phyloP scores from a whole-genome alignment of 139 green algal species.

The Pycnococcus provasolii region DNA sequence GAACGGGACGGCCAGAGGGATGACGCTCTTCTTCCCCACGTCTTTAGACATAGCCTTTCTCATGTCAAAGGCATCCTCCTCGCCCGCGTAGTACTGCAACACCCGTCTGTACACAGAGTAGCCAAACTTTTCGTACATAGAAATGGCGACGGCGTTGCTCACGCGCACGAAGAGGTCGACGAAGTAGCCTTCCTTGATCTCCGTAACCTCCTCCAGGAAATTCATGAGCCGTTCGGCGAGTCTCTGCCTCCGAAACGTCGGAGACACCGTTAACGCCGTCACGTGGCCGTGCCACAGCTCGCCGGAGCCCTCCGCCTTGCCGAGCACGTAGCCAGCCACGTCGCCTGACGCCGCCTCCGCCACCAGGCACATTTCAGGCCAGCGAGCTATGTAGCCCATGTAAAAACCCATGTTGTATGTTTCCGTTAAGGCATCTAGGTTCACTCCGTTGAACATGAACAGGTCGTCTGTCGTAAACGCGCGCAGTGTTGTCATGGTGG shows the following conservation, averaged over 20 bases:
- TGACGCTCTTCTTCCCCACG: conserved; percentile 54
- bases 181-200: conserved; percentile 59
- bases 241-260: conserved; percentile 37
- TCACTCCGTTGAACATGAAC: conserved; percentile 91
- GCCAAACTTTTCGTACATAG: conserved; percentile 90
- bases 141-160: conserved; percentile 79
- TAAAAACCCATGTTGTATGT: conserved; percentile 98
- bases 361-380: conserved; percentile 82
- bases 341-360: conserved; percentile 51
- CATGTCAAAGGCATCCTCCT: conserved; percentile 96
- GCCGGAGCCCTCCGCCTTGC: conserved; percentile 82
- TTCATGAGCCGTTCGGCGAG: conserved; percentile 89
- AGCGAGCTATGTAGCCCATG: conserved; percentile 78
- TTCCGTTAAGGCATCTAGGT: conserved; percentile 93
- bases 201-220: conserved; percentile 64
- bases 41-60: conserved; percentile 89
- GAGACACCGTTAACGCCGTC: conserved; percentile 86
- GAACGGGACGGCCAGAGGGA: conserved; percentile 58
- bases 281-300: conserved; percentile 93
- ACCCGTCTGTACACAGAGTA: conserved; percentile 85
- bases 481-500: conserved; percentile 73
- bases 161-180: conserved; percentile 96
- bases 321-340: conserved; percentile 51
- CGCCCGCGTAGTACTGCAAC: conserved; percentile 76
- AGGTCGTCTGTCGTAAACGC: conserved; percentile 85